Evolutionary conservation across 768 basidiomycete species (phyloP).

Genomic region (Hysterangium stoloniferum): DNA sequence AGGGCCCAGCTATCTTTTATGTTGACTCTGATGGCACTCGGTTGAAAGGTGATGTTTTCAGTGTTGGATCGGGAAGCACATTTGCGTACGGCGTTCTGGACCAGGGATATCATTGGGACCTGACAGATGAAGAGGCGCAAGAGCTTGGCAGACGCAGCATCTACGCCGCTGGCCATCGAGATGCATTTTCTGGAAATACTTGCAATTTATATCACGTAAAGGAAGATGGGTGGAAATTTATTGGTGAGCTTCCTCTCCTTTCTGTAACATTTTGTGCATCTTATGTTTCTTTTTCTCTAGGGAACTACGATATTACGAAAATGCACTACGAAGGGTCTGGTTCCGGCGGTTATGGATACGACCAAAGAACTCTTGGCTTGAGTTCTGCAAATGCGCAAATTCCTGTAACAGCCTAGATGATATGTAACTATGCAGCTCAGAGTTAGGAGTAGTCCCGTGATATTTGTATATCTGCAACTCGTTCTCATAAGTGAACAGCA

Average conservation of each 20-base stretch:
- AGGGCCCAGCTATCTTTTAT: constrained; percentile 93
- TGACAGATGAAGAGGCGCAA: constrained; percentile 88
- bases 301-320: constrained; percentile 86
- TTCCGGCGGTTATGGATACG: constrained; percentile 74
- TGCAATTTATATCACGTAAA: constrained; percentile 95
- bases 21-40: constrained; percentile 97
- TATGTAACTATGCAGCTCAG: too few species aligned
- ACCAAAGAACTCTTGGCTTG: constrained; percentile 37
- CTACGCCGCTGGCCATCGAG: constrained; percentile 94
- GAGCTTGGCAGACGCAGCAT: constrained; percentile 92
- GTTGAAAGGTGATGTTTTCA: constrained; percentile 95
- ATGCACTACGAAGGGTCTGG: constrained; percentile 88
- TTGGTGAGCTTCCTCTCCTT: constrained; percentile 47
- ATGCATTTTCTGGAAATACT: constrained; percentile 93
- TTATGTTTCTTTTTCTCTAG: constrained; percentile 36
- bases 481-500: too few species aligned
- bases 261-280: constrained; percentile 3
- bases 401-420: constrained; percentile 1
- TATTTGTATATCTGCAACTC: too few species aligned
- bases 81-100: constrained; percentile 99
- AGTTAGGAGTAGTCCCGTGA: too few species aligned
- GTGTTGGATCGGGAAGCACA: constrained; percentile 95
- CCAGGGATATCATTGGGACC: constrained; percentile 90
- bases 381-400: constrained; percentile 9
- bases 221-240: constrained; percentile 92